Evolutionary conservation across 1,139 yeast species (phyloP), one percentile per base, ranked within the genome.

Genomic region (Candida neerlandica): DNA sequence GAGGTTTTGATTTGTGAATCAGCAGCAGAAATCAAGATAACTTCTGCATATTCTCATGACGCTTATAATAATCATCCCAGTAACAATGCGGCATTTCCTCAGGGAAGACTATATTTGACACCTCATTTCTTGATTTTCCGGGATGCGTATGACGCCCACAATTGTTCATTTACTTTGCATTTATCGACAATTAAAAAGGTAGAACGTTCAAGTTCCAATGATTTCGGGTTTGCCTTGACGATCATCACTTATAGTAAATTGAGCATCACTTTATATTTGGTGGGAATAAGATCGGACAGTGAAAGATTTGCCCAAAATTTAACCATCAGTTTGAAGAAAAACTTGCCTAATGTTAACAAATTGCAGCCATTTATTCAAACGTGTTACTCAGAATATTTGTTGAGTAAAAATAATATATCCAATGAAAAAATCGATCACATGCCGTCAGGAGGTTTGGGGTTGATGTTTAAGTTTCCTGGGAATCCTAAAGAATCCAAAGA

Each of bases 371-470:
- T 91, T 61, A 73, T 89, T 41, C 78, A 78, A 40, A 75, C 94
- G 0, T 82, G 95, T 54, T 94, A 90, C 64, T 91, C 97, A 0
- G 98, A 94, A 62, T 92, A 89, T 63, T 73, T 91, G 42, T 71
- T 89, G 44, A 77, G 82, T 15, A 86, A 85, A 56, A 86, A 86
- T 61, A 73, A 78, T 48, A 64, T 74, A 1, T 66, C 81, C 41
- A 61, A 62, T 47, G 81, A 80, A 54, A 72, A 68, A 49, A 66
- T 77, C 35, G 76, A 77, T 3, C 60, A 65, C n/a, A 77, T 85
- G 0, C 97, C 97, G 0, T 72, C 78, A 2, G 95, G 95, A 21
- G 99, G 99, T 0, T 72, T 92, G 40, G 99, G 98, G 0, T 80
- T 87, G 60, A 71, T 70, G 23, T 91, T 82, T 69, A 87, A 88